phyloP scores from a whole-genome alignment of 345 rosid species.

The Firmiana major region DNA sequence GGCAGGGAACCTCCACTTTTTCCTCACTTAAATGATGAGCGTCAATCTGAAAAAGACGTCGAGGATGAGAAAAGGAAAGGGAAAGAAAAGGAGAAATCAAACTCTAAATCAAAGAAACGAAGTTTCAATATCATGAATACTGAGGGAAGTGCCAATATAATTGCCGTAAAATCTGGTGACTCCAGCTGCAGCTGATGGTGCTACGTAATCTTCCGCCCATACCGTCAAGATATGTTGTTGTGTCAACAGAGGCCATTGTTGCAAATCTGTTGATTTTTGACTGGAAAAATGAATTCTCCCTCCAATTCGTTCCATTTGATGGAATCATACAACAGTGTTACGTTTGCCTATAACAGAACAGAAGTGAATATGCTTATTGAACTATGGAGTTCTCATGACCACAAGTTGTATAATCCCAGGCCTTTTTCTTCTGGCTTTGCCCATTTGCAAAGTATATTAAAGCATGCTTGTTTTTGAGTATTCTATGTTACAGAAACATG shows the following conservation, averaged over 20 bases:
- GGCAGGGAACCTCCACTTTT: constrained; percentile 73
- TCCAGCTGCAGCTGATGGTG: constrained; percentile 16
- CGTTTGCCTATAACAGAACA: not conserved
- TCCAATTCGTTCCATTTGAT: not conserved
- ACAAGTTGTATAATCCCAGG: not conserved
- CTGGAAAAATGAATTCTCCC: not conserved
- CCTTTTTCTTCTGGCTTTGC: not conserved
- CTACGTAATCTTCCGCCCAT: constrained; percentile 10
- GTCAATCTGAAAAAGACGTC: constrained; percentile 30
- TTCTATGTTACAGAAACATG: not conserved
- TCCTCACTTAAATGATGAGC: constrained; percentile 38
- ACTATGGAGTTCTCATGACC: not conserved
- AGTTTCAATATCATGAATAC: constrained; percentile 39
- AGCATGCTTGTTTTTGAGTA: not conserved
- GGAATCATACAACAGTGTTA: not conserved
- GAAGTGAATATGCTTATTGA: not conserved
- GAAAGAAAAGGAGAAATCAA: constrained; percentile 40
- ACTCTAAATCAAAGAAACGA: constrained; percentile 59
- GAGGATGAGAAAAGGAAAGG: constrained; percentile 34
- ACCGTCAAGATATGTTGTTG: not conserved
- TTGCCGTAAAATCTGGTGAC: constrained; percentile 27
- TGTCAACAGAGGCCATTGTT: not conserved
- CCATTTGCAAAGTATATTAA: not conserved
- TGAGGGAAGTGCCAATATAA: constrained; percentile 38
- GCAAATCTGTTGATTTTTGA: constrained; percentile 1